A percentile compares a stretch with the other conserved stretches of the same genome.
These are phyloP conservation scores for Xerocomus nothofagi DNA, from an alignment of 1,284 basidiomycete genomes.

Conservation along the genomic window DNA sequence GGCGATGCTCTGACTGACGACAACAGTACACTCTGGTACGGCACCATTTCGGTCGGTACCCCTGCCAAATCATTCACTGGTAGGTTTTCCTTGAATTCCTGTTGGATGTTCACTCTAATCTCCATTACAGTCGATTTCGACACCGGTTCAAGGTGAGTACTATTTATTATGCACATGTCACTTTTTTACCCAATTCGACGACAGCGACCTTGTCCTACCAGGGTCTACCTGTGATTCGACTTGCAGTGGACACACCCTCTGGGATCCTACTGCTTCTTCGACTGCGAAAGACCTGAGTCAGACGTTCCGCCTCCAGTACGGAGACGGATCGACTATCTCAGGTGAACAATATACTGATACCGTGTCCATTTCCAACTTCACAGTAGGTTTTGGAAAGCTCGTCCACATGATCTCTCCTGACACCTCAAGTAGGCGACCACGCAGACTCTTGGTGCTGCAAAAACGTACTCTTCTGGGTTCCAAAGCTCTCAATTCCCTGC, in stretches of 20 bases:
- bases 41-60: constrained; percentile 34
- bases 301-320: constrained; percentile 50
- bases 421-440: constrained; percentile 18
- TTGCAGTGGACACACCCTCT: constrained; percentile 34
- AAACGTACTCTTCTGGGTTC: constrained; percentile 25
- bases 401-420: not conserved
- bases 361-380: constrained; percentile 36
- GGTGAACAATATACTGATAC: constrained; percentile 57
- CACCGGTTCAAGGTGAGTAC: constrained; percentile 32
- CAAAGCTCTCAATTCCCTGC: constrained; percentile 15
- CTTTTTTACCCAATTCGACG: too few relatives aligned
- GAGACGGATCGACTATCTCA: constrained; percentile 51
- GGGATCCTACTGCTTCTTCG: constrained; percentile 38
- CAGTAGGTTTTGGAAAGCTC: constrained; percentile 16
- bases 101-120: too few relatives aligned
- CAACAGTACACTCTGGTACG: constrained; percentile 28
- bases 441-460: constrained; percentile 36
- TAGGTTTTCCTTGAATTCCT: not conserved
- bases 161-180: too few relatives aligned
- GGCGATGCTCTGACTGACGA: constrained; percentile 26
- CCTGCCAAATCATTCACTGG: constrained; percentile 25
- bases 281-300: constrained; percentile 34
- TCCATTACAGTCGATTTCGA: constrained; percentile 36
- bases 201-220: constrained; percentile 12
- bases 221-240: constrained; percentile 21